phyloP scores from a whole-genome alignment of 192 early-diverging fungal species.

The Coemansia sp. region DNA sequence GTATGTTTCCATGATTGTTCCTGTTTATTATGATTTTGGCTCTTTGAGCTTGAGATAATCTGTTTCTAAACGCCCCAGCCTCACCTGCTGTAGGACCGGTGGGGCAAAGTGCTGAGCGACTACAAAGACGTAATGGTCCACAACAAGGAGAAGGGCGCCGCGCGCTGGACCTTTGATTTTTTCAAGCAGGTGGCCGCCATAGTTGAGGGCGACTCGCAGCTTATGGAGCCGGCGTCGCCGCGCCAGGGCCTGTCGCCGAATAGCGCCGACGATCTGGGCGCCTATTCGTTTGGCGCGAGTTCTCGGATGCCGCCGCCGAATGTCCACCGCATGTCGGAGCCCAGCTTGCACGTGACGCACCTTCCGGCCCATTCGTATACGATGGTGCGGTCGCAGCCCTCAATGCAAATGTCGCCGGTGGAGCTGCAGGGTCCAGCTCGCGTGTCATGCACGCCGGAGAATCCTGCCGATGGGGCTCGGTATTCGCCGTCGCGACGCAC shows the following conservation, averaged over 20 bases:
- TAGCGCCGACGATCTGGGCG: constrained; percentile 20
- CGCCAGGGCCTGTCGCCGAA: not conserved
- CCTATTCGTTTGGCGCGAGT: constrained; percentile 28
- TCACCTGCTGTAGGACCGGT: constrained; percentile 40
- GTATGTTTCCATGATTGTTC: not conserved
- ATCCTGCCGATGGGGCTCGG: not conserved
- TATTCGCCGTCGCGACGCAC: constrained; percentile 37
- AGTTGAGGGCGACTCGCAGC: constrained; percentile 44
- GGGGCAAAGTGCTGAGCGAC: constrained; percentile 56
- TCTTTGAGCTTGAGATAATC: not conserved
- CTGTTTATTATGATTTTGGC: not conserved
- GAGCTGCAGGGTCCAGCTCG: constrained; percentile 12
- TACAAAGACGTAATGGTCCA: constrained; percentile 55
- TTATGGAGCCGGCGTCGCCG: constrained; percentile 37
- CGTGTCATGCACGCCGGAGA: constrained; percentile 6
- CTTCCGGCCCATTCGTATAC: not conserved
- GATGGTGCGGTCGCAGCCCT: constrained; percentile 3
- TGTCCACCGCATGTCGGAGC: constrained; percentile 50
- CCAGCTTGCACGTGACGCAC: constrained; percentile 15
- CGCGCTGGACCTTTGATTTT: constrained; percentile 56
- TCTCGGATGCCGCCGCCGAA: not conserved
- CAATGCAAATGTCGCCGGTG: not conserved
- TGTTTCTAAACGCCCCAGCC: not conserved
- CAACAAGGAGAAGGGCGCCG: constrained; percentile 56
- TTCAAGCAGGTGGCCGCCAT: constrained; percentile 53